Base-by-base conservation (phyloP, 352 stramenopile genomes). In the Detonula confervacea region DNA sequence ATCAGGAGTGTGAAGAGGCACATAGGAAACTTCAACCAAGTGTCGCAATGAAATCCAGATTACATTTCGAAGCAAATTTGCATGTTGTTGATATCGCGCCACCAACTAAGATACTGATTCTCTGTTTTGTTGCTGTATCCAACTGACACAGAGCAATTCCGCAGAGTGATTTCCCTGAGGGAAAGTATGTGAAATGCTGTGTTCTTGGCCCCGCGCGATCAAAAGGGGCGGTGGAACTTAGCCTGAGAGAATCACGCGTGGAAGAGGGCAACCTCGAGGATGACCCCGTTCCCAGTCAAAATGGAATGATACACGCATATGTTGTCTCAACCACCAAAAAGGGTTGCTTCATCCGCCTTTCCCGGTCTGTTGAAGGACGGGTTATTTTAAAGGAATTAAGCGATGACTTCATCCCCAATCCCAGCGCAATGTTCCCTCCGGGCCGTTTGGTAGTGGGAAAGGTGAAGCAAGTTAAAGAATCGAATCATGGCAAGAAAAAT, bases 331-430 rank as follows among this genome's bases (percentile, higher is more conserved):
- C 96, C 11, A 96, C 89, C 2, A 92, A 93, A 18, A 96, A 92
- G 59, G 96, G 96, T 46, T 98, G 96, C 76, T 99, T 98, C 80
- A 79, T 99, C 37, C 95, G 96, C 2, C 73, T 98, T 33, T 92
- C 96, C 73, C 93, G 95, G 52, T 86, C 89, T 29, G 92, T 95
- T 11, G 95, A 95, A 55, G 95, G 94, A 18, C 92, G 96, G 66
- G 95, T 97, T 7, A 94, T 98, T 69, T 87, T 99, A 9, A 97
- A 97, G 69, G 96, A 99, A 84, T 84, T 99, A 8, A 97, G 93
- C 73, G 96, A 98, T 80, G 91, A 96, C 30, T 99, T 98, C 65
- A 87, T 99, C 54, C 96, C 96, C 62, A 89, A 98, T 80, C 96
- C 96, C 7, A 84, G 87, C 62, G 73, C 81, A 2, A 90, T 93